These are phyloP conservation scores for Acanthamoeba sp. DNA, from an alignment of 208 protist species.

Conservation along the genomic window DNA sequence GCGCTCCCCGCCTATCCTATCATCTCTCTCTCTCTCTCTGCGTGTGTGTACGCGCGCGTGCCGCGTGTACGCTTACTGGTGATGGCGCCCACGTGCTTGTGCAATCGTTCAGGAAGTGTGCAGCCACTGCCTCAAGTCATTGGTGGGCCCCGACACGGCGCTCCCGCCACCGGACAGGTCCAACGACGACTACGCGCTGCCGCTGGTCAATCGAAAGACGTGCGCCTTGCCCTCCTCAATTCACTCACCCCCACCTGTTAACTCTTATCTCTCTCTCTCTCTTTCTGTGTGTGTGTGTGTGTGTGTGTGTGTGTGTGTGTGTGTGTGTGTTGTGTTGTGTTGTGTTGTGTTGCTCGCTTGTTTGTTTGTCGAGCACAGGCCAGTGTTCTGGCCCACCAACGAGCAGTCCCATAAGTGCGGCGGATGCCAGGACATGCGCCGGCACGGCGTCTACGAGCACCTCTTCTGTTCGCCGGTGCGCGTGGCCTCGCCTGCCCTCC, in stretches of 20 bases:
- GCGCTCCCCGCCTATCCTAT: background rate
- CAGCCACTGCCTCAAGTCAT: background rate
- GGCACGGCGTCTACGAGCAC: background rate
- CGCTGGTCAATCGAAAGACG: slow-evolving; percentile 27
- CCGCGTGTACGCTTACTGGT: background rate
- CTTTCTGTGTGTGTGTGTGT: too few species aligned
- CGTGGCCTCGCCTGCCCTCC: background rate
- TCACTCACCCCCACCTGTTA: too few species aligned
- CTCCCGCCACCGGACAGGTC: background rate
- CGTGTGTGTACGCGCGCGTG: too few species aligned
- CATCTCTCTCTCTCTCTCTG: background rate
- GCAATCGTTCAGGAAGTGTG: background rate
- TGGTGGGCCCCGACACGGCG: background rate
- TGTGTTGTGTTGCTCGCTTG: too few species aligned
- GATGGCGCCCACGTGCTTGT: background rate
- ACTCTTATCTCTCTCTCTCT: too few species aligned
- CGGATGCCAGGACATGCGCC: background rate
- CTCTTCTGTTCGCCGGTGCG: background rate
- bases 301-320: too few species aligned
- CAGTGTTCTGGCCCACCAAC: slow-evolving; percentile 9
- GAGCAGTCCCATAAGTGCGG: background rate
- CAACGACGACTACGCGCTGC: slow-evolving; percentile 26
- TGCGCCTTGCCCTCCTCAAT: too few species aligned
- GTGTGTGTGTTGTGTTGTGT: too few species aligned
- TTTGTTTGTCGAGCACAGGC: background rate